phyloP scores from a whole-genome alignment of 805 yeast genomes.

The Metschnikowia kofuensis region DNA sequence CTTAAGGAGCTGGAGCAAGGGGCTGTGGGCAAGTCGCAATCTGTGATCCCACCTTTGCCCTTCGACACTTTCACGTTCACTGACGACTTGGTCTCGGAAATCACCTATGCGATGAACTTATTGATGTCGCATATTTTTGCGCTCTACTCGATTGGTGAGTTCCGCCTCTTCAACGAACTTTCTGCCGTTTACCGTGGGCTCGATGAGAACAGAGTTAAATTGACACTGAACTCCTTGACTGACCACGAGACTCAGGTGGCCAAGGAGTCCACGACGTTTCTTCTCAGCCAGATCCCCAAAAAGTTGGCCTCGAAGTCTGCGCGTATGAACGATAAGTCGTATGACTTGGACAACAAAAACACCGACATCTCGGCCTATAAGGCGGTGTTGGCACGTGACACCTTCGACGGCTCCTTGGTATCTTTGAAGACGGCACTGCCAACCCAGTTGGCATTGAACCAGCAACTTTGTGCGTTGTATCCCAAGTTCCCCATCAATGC shows the following conservation, averaged over 20 bases:
- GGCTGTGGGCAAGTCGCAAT: conserved; percentile 14
- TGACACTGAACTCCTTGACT: conserved; percentile 51
- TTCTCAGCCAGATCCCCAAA: conserved; percentile 60
- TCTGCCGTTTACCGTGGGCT: conserved; percentile 51
- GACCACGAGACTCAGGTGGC: conserved; percentile 48
- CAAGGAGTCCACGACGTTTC: conserved; percentile 48
- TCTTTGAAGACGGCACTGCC: conserved; percentile 43
- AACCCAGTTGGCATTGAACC: conserved; percentile 61
- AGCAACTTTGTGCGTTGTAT: conserved; percentile 66
- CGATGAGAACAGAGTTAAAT: conserved; percentile 55
- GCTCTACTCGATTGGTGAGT: conserved; percentile 68
- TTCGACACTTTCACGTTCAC: conserved; percentile 41
- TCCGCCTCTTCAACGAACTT: conserved; percentile 57
- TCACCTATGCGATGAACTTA: conserved; percentile 53
- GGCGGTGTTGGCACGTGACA: conserved; percentile 64
- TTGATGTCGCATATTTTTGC: conserved; percentile 65
- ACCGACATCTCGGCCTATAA: conserved; percentile 64
- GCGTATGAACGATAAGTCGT: conserved; percentile 37
- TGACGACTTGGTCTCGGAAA: conserved; percentile 49
- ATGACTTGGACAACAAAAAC: conserved; percentile 37
- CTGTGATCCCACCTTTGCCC: conserved; percentile 52
- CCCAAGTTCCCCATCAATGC: conserved; percentile 63
- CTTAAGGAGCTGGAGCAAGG: conserved; percentile 29
- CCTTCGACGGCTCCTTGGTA: conserved; percentile 55
- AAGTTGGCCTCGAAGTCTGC: conserved; percentile 45